A percentile compares a stretch with the other conserved stretches of the same genome.
phyloP scores from a whole-genome alignment of 805 yeast species.

The Clavispora phyllophila region DNA sequence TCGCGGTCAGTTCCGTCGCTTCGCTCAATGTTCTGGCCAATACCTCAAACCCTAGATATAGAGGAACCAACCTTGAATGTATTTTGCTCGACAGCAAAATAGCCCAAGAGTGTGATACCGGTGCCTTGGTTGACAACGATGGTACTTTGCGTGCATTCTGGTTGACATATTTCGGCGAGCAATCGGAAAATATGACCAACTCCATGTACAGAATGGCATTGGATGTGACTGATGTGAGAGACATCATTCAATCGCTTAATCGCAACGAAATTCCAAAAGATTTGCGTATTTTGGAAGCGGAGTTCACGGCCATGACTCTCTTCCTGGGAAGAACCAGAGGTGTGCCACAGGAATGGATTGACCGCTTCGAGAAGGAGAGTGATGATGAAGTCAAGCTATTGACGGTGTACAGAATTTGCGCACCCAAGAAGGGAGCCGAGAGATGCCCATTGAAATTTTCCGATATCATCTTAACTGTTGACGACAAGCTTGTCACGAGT shows the following conservation, averaged over 20 bases:
- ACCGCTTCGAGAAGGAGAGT: slow-evolving; percentile 55
- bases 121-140: slow-evolving; percentile 68
- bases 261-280: slow-evolving; percentile 45
- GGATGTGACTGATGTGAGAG: slow-evolving; percentile 61
- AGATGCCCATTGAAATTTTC: slow-evolving; percentile 49
- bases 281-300: slow-evolving; percentile 71
- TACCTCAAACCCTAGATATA: slow-evolving; percentile 67
- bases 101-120: slow-evolving; percentile 72
- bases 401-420: slow-evolving; percentile 63
- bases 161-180: slow-evolving; percentile 80
- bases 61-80: slow-evolving; percentile 80
- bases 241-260: slow-evolving; percentile 52
- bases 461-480: slow-evolving; percentile 70
- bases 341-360: slow-evolving; percentile 82
- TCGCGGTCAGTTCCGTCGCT: slow-evolving; percentile 71
- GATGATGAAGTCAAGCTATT: slow-evolving; percentile 69
- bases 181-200: slow-evolving; percentile 48
- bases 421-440: slow-evolving; percentile 27
- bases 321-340: slow-evolving; percentile 79
- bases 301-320: slow-evolving; percentile 62
- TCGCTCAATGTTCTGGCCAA: slow-evolving; percentile 70
- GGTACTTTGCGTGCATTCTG: slow-evolving; percentile 83
- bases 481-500: slow-evolving; percentile 59
- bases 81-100: slow-evolving; percentile 68
- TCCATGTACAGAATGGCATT: slow-evolving; percentile 68